phyloP scores from a whole-genome alignment of 202 grass and related monocot genomes.

The Schoenoplectus tabernaemontani region DNA sequence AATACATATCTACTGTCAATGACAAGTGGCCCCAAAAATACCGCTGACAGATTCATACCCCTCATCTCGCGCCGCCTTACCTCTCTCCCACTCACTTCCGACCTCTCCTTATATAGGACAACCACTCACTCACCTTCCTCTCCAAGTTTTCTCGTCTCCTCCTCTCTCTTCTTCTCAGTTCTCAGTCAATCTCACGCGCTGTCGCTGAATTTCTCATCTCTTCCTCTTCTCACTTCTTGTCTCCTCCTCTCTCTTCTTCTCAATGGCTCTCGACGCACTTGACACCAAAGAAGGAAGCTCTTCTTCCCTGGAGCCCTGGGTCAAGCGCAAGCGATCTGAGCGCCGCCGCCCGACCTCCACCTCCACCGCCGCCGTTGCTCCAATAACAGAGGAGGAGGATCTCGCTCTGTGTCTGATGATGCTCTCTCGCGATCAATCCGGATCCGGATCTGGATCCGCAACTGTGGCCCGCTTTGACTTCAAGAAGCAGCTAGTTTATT shows the following conservation, averaged over 20 bases:
- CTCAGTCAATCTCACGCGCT: conserved; percentile 5
- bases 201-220: too few species aligned
- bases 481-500: conserved; percentile 19
- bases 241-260: too few species aligned
- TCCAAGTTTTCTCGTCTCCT: background rate
- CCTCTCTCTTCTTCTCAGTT: too few species aligned
- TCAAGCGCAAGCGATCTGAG: conserved; percentile 29
- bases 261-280: conserved; percentile 31
- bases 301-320: conserved; percentile 34
- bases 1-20: background rate
- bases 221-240: too few species aligned
- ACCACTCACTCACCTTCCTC: conserved; percentile 9
- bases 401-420: conserved; percentile 49
- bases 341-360: conserved; percentile 18
- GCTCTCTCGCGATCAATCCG: conserved; percentile 41
- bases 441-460: conserved; percentile 11
- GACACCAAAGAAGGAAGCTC: conserved; percentile 26
- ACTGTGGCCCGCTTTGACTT: background rate
- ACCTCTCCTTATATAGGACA: background rate
- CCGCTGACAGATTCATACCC: background rate
- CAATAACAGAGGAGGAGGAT: conserved; percentile 49
- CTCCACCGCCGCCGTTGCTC: background rate
- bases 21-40: background rate
- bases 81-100: background rate
- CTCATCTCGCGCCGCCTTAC: background rate